A percentile compares a stretch with the other conserved stretches of the same genome.
These are phyloP conservation scores for Fusarium citri DNA, from an alignment of 2,329 filamentous ascomycete genomes.

Conservation along the genomic window DNA sequence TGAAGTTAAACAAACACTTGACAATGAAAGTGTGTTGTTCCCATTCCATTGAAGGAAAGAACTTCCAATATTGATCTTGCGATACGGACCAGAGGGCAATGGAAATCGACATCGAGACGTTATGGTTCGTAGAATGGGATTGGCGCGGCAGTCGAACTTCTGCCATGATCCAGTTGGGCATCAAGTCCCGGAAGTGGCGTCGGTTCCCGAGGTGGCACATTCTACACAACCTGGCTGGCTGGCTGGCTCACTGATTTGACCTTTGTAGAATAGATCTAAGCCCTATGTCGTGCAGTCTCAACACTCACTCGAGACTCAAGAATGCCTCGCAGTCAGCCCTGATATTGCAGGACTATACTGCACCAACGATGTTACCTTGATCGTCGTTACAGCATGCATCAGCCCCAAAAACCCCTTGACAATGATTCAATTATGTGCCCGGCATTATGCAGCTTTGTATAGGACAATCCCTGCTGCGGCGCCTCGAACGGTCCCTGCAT, in stretches of 20 bases:
- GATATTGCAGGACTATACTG: neutral
- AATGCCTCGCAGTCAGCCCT: constrained; percentile 9
- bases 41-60: neutral
- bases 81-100: neutral
- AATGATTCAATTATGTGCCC: constrained; percentile 4
- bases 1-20: neutral
- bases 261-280: neutral
- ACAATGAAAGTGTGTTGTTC: neutral
- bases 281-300: neutral
- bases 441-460: constrained; percentile 3
- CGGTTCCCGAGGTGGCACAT: neutral
- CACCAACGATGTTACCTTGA: constrained; percentile 1
- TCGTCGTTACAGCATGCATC: neutral
- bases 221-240: neutral
- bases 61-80: neutral
- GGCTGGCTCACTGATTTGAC: neutral
- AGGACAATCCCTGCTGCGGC: constrained; percentile 3
- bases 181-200: neutral
- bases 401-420: neutral
- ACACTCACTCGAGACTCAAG: neutral
- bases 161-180: neutral
- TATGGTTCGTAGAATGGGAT: neutral
- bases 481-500: constrained; percentile 11
- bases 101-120: neutral
- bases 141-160: neutral